A percentile compares a stretch with the other conserved stretches of the same genome.
Conservation (phyloP, 768 basidiomycete species). For the Sarcomyxa edulis region DNA sequence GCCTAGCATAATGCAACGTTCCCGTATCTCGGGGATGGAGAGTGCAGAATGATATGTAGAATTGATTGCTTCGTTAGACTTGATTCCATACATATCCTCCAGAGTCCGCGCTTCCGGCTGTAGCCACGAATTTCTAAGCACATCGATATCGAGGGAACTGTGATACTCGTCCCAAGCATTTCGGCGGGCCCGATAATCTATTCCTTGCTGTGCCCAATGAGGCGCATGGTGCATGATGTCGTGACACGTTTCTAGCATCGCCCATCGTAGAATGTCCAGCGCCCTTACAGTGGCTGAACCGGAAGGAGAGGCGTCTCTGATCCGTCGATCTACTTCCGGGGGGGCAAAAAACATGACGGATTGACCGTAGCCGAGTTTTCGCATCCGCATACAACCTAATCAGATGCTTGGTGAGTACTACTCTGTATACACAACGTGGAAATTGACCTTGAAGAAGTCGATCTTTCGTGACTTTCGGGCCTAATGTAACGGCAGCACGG, state of each 20-base stretch:
- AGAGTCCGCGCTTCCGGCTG: conserved; percentile 32
- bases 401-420: conserved; percentile 1
- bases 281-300: conserved; percentile 9
- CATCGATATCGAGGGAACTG: neutral
- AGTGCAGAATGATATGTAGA: conserved; percentile 6
- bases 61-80: neutral
- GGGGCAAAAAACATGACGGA: conserved; percentile 45
- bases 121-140: conserved; percentile 25
- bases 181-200: conserved; percentile 23
- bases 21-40: conserved; percentile 13
- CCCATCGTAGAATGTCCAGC: conserved; percentile 36
- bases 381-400: conserved; percentile 52
- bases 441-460: conserved; percentile 41
- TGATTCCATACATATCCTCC: conserved; percentile 25
- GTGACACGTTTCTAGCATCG: conserved; percentile 36
- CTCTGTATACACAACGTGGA: neutral
- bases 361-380: conserved; percentile 40
- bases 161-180: conserved; percentile 11
- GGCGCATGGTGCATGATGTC: conserved; percentile 33
- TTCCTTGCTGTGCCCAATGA: conserved; percentile 37
- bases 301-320: conserved; percentile 22
- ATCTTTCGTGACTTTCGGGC: conserved; percentile 48
- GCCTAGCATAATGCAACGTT: conserved; percentile 23
- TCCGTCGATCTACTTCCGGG: conserved; percentile 29
- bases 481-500: conserved; percentile 38